These are phyloP conservation scores for Zangia roseola DNA, from an alignment of 768 basidiomycete genomes.

Conservation along the genomic window DNA sequence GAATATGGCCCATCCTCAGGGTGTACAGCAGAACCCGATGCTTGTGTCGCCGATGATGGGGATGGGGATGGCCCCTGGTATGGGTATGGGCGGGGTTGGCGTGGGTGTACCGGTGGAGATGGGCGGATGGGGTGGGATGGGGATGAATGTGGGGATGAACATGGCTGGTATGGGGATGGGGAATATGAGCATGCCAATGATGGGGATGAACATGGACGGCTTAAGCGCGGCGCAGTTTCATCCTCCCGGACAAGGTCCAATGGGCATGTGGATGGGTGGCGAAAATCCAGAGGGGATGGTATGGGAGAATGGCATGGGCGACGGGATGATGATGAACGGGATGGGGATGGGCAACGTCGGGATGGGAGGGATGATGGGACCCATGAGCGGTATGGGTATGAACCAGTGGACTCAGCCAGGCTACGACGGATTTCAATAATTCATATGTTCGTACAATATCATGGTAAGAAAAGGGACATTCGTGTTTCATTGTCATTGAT, in stretches of 20 bases:
- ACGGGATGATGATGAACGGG: slow-evolving; percentile 44
- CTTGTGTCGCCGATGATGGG: slow-evolving; percentile 43
- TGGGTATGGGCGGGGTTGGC: slow-evolving; percentile 39
- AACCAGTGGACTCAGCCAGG: slow-evolving; percentile 37
- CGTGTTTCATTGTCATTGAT: slow-evolving; percentile 1
- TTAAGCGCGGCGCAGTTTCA: slow-evolving; percentile 28
- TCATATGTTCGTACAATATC: not conserved
- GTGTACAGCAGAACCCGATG: slow-evolving; percentile 24
- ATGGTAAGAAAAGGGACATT: not conserved
- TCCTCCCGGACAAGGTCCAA: slow-evolving; percentile 14
- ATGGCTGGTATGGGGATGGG: slow-evolving; percentile 41
- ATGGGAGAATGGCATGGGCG: slow-evolving; percentile 38
- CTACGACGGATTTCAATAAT: slow-evolving; percentile 33
- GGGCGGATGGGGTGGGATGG: slow-evolving; percentile 35
- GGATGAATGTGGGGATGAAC: slow-evolving; percentile 38
- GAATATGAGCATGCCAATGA: slow-evolving; percentile 38
- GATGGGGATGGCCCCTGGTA: slow-evolving; percentile 29
- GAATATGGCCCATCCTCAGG: slow-evolving; percentile 13
- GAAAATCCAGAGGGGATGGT: slow-evolving; percentile 34
- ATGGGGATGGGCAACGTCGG: slow-evolving; percentile 37
- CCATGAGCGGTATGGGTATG: slow-evolving; percentile 40
- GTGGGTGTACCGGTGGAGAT: slow-evolving; percentile 35
- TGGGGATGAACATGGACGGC: slow-evolving; percentile 42
- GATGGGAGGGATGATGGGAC: slow-evolving; percentile 32
- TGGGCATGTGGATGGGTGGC: slow-evolving; percentile 38